Evolutionary conservation across 345 rosid species (phyloP).

Genomic region (Mangifera indica): DNA sequence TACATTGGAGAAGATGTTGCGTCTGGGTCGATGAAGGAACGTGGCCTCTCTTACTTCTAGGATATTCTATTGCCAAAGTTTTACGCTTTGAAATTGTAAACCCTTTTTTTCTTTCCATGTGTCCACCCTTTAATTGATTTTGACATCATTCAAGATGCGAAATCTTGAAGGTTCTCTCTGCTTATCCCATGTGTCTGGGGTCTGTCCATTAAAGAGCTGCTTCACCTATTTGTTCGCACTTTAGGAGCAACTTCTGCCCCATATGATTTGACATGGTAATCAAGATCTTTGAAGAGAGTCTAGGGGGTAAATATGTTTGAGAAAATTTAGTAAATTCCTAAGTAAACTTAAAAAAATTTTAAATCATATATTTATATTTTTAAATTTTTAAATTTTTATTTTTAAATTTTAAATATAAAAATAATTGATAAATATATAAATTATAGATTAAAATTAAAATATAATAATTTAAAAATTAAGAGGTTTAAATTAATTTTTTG

Average conservation of each 20-base stretch:
- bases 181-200: conserved; percentile 6
- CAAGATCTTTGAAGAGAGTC: no score
- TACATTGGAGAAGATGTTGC: conserved; percentile 14
- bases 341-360: no score
- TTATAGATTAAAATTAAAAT: no score
- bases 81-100: background rate
- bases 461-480: no score
- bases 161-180: background rate
- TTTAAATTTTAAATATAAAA: no score
- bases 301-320: no score
- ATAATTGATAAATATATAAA: no score
- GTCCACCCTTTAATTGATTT: background rate
- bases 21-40: conserved; percentile 18
- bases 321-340: no score
- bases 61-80: background rate
- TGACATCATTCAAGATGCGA: conserved; percentile 1
- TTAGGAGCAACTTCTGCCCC: conserved; percentile 5
- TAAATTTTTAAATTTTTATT: no score
- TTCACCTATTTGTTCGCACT: background rate
- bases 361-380: no score
- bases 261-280: background rate
- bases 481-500: no score
- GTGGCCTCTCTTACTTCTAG: conserved; percentile 12
- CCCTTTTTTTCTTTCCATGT: background rate
- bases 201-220: background rate